A percentile compares a stretch with the other conserved stretches of the same genome.
Evolutionary conservation across 495 filamentous ascomycete species (phyloP).

Genomic region (Chaetomium cochliodes): DNA sequence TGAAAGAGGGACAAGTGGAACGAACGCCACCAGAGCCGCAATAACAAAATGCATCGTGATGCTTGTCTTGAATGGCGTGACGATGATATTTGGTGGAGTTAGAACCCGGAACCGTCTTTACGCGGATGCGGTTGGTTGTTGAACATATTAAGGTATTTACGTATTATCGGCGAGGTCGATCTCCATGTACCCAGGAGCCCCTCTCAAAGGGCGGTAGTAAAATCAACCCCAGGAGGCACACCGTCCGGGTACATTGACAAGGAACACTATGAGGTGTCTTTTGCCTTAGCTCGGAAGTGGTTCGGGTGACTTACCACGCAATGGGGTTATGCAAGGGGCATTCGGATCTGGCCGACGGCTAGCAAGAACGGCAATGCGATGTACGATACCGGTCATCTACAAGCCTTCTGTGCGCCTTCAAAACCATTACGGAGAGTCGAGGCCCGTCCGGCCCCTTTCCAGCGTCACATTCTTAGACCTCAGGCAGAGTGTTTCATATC

Average conservation of each 20-base stretch:
- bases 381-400: neutral
- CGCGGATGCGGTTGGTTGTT: no score
- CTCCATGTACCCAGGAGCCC: no score
- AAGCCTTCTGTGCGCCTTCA: neutral
- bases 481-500: neutral
- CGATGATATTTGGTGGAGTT: neutral
- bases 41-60: neutral
- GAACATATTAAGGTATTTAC: no score
- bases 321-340: neutral
- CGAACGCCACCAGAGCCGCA: neutral
- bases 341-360: conserved; percentile 7
- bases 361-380: neutral
- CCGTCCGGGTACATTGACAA: neutral
- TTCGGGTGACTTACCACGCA: neutral
- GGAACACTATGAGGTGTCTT: no score
- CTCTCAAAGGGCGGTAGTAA: no score
- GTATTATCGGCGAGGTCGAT: no score
- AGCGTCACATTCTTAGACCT: neutral
- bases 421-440: conserved; percentile 3
- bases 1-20: conserved; percentile 6
- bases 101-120: no score
- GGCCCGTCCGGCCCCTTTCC: conserved; percentile 1
- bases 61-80: neutral
- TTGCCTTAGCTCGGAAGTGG: neutral
- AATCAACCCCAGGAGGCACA: no score